phyloP scores from a whole-genome alignment of 2,329 filamentous ascomycete species.

The Phaeosphaeriaceae sp. region DNA sequence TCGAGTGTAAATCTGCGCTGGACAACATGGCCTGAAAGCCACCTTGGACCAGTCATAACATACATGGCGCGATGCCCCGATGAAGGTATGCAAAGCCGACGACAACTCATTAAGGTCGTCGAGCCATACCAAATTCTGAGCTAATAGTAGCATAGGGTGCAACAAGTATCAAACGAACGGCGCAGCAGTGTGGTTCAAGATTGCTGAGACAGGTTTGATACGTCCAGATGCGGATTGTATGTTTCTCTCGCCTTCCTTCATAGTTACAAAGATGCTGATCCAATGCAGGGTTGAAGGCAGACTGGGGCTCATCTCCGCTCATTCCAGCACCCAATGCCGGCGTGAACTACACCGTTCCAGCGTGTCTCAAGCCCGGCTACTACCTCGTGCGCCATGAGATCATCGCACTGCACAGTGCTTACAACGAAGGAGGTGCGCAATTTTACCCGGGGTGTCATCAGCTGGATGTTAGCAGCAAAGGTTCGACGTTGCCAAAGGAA shows the following conservation, averaged over 20 bases:
- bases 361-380: conserved; percentile 57
- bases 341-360: conserved; percentile 58
- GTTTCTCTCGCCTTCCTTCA: not conserved
- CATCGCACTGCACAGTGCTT: conserved; percentile 57
- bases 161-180: conserved; percentile 6
- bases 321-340: conserved; percentile 49
- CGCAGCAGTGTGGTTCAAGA: conserved; percentile 60
- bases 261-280: not conserved
- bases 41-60: conserved; percentile 60
- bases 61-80: conserved; percentile 64
- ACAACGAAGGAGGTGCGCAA: conserved; percentile 57
- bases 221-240: conserved; percentile 42
- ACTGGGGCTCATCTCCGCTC: conserved; percentile 46
- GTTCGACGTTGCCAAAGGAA: conserved; percentile 19
- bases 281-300: conserved; percentile 16
- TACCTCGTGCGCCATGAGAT: conserved; percentile 63
- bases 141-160: not conserved
- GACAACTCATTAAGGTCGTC: no score
- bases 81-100: not conserved
- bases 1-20: conserved; percentile 60
- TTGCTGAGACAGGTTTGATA: conserved; percentile 54
- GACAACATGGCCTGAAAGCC: conserved; percentile 55
- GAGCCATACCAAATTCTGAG: not conserved
- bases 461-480: conserved; percentile 57
- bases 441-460: conserved; percentile 63